Conservation (phyloP, 495 filamentous ascomycete species). For the Neurospora sp. region DNA sequence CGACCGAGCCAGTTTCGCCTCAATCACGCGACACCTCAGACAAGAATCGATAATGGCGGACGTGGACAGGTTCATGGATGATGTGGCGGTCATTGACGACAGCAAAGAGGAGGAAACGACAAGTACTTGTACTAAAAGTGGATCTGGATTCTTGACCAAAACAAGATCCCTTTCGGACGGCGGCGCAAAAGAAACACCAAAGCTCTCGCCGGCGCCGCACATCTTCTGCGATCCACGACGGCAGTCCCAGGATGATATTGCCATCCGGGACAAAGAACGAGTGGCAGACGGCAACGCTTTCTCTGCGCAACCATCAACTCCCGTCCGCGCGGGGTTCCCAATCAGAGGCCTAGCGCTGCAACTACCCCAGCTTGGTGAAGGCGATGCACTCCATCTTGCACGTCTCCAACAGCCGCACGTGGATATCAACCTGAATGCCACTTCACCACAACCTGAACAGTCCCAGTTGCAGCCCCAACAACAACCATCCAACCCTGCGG, state of each 20-base stretch:
- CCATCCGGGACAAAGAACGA: conserved; percentile 29
- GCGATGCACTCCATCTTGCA: not conserved
- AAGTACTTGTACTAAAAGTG: not conserved
- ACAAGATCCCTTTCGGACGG: conserved; percentile 41
- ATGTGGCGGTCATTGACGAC: conserved; percentile 9
- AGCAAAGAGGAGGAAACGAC: not conserved
- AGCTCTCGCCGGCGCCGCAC: conserved; percentile 57
- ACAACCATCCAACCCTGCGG: not conserved
- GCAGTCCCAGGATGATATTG: conserved; percentile 73
- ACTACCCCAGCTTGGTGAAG: conserved; percentile 38
- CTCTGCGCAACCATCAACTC: conserved; percentile 26
- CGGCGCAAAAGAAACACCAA: conserved; percentile 30
- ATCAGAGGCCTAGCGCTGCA: conserved; percentile 60
- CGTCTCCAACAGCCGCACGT: not conserved
- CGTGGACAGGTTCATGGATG: conserved; percentile 10
- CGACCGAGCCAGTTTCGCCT: not conserved
- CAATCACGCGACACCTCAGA: not conserved
- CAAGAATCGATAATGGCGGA: conserved; percentile 15
- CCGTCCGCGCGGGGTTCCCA: conserved; percentile 50
- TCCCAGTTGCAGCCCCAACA: not conserved
- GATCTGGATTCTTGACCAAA: conserved; percentile 14
- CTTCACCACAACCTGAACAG: not conserved
- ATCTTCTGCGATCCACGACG: conserved; percentile 40
- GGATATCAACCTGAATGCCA: not conserved
- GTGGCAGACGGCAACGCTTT: conserved; percentile 2